A percentile compares a stretch with the other conserved stretches of the same genome.
Evolutionary conservation across 2,329 filamentous ascomycete genomes (phyloP).

Genomic region (Aciculosporium take): DNA sequence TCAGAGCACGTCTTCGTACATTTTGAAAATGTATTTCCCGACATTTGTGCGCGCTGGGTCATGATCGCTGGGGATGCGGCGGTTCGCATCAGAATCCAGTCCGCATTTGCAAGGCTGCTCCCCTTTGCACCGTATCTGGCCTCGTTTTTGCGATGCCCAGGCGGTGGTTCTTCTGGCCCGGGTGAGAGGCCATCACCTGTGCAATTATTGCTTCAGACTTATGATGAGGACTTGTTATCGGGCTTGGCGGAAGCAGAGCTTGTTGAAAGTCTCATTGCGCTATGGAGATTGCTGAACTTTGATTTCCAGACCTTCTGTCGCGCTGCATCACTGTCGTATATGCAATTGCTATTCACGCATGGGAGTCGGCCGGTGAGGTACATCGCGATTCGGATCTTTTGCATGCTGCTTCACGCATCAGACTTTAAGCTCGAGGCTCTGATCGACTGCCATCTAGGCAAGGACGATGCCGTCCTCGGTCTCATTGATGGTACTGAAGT

Average conservation of each 20-base stretch:
- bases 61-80: constrained; percentile 27
- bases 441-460: constrained; percentile 49
- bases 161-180: constrained; percentile 1
- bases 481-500: constrained; percentile 61
- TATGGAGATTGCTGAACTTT: constrained; percentile 68
- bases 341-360: constrained; percentile 56
- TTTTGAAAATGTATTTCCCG: constrained; percentile 63
- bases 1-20: constrained; percentile 62
- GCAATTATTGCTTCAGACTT: constrained; percentile 16
- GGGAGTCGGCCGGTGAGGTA: constrained; percentile 52
- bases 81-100: constrained; percentile 35
- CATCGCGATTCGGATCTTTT: constrained; percentile 69
- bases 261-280: constrained; percentile 25
- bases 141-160: constrained; percentile 48
- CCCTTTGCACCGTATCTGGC: constrained; percentile 71
- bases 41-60: constrained; percentile 72
- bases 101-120: constrained; percentile 65
- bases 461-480: constrained; percentile 46
- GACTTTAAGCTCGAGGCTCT: constrained; percentile 66
- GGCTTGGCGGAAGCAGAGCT: constrained; percentile 12
- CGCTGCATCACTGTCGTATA: constrained; percentile 48
- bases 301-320: constrained; percentile 54
- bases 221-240: constrained; percentile 16
- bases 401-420: constrained; percentile 62
- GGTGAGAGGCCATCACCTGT: constrained; percentile 11